phyloP scores from a whole-genome alignment of 116 monocot species.

The Phalaenopsis hybrid region DNA sequence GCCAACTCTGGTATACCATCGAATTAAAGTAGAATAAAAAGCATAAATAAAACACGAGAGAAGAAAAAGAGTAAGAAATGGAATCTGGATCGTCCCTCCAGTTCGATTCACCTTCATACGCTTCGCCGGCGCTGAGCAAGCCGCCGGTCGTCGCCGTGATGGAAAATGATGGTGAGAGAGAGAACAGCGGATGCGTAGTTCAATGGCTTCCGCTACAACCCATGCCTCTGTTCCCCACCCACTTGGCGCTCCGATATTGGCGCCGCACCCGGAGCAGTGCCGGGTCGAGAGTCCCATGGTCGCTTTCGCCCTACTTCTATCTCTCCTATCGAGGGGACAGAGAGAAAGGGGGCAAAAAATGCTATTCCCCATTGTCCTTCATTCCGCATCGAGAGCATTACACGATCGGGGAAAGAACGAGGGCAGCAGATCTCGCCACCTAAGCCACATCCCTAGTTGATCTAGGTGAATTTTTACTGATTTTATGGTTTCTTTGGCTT shows the following conservation, averaged over 20 bases:
- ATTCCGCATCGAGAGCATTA: background rate
- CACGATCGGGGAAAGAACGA: background rate
- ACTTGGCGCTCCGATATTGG: slow-evolving; percentile 6
- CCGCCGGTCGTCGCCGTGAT: background rate
- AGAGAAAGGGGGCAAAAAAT: slow-evolving; percentile 1
- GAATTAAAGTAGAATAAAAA: background rate
- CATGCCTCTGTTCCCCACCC: background rate
- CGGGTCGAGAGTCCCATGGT: slow-evolving; percentile 7
- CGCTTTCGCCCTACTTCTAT: background rate
- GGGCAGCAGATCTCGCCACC: background rate
- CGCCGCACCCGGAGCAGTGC: slow-evolving; percentile 5
- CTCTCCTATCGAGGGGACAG: background rate
- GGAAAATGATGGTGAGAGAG: background rate
- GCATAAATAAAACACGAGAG: background rate
- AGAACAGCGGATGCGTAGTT: background rate
- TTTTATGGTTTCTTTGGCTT: background rate
- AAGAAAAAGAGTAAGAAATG: background rate
- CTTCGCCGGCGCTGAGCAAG: background rate
- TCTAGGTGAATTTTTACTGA: background rate
- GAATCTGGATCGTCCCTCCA: background rate
- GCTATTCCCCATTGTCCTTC: background rate
- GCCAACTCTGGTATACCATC: background rate
- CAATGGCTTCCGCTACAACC: background rate
- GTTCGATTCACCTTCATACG: background rate
- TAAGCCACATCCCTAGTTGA: background rate